phyloP scores from a whole-genome alignment of 2,329 filamentous ascomycete genomes.

The Exophiala sp. region DNA sequence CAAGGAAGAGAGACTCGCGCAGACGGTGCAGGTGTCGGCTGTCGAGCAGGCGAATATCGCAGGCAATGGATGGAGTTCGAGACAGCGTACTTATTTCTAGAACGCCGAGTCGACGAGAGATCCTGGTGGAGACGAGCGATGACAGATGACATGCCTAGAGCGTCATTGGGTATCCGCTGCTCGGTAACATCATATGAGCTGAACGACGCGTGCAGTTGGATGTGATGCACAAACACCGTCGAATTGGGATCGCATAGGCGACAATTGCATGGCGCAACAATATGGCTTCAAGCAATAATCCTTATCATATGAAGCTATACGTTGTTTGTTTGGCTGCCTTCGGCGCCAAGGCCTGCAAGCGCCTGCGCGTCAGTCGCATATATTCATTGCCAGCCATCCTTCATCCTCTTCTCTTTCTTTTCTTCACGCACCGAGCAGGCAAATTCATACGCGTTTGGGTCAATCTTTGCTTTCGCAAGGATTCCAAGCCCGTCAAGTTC shows the following conservation, averaged over 20 bases:
- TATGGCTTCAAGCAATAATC: too few species aligned
- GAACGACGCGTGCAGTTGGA: too few species aligned
- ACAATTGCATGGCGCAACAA: too few species aligned
- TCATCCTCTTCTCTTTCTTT: slow-evolving; percentile 13
- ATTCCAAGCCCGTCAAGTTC: slow-evolving; percentile 26
- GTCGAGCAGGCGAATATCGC: slow-evolving; percentile 20
- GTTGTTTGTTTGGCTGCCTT: slow-evolving; percentile 12
- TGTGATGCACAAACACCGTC: too few species aligned
- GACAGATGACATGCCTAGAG: too few species aligned
- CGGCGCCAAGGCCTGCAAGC: slow-evolving; percentile 20
- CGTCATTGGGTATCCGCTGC: too few species aligned
- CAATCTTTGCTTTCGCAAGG: slow-evolving; percentile 21
- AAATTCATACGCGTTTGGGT: slow-evolving; percentile 24
- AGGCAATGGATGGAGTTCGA: slow-evolving; percentile 25
- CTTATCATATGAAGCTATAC: too few species aligned
- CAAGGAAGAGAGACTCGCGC: slow-evolving; percentile 21
- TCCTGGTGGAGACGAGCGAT: too few species aligned
- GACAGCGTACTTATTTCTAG: slow-evolving; percentile 21
- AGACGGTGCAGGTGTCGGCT: slow-evolving; percentile 5
- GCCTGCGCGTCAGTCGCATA: slow-evolving; percentile 19
- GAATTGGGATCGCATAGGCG: too few species aligned
- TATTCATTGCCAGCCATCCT: slow-evolving; percentile 11
- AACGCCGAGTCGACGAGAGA: not conserved
- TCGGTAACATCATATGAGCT: too few species aligned
- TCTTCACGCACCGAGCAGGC: slow-evolving; percentile 29